Evolutionary conservation across 345 rosid genomes (phyloP), one percentile per base, ranked within the genome.

Genomic region (Gossypium sturtianum): DNA sequence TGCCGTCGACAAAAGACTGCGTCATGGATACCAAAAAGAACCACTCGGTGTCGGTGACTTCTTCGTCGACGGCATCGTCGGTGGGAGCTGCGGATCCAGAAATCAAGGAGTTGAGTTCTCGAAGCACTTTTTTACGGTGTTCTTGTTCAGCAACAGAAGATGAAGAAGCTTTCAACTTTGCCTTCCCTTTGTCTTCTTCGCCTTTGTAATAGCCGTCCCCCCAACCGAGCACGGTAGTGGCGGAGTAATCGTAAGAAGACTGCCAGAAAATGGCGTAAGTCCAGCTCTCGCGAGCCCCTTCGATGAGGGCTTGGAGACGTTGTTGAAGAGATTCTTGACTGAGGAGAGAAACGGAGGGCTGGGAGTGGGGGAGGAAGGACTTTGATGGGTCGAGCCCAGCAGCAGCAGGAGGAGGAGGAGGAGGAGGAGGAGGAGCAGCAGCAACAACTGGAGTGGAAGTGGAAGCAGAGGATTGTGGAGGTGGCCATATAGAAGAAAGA

Each of bases 241-340:
- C 87, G 49, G 92, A 72, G 81, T 82, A 90, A 64, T 93, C 98
- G 48, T 81, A 86, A 2, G 98, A 93, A 43, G 87, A 82, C 80
- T 92, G 98, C 98, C 98, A 94, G 82, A 90, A 94, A 57, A 94
- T 91, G 9, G 98, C 98, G 86, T 94, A 92, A 53, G 97, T 89
- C 98, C 98, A 94, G 86, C 74, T 74, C 71, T 89, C 90, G 3
- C 79, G 80, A 4, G 95, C 86, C 38, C 91, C 89, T 41, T 94
- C 97, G 61, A 91, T 91, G 23, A 94, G 76, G 59, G 89, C 78
- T 76, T 87, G 98, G 51, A 94, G 98, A 20, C 95, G 82, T 64
- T 92, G 93, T 80, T 94, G 98, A 65, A 94, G 95, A 54, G 87
- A 82, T 16, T 94, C 98, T 51, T 92, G 94, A 60, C 75, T 91